A percentile compares a stretch with the other conserved stretches of the same genome.
Evolutionary conservation across 2,329 filamentous ascomycete species (phyloP).

Genomic region (Pseudogymnoascus sp.): DNA sequence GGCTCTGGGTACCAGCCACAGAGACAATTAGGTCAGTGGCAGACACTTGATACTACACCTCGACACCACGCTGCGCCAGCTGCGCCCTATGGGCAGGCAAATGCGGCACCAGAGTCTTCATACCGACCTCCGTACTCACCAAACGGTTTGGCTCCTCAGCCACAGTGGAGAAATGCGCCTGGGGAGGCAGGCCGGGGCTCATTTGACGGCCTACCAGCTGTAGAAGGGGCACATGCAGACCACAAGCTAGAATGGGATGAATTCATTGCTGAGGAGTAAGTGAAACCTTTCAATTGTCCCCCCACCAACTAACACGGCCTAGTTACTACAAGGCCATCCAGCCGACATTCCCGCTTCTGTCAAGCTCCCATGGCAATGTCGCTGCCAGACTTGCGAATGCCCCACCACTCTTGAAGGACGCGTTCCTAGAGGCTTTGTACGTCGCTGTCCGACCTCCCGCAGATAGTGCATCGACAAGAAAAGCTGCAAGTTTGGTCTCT

Average conservation of each 20-base stretch:
- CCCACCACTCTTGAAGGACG: constrained; percentile 50
- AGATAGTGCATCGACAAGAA: constrained; percentile 33
- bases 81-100: constrained; percentile 9
- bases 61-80: constrained; percentile 18
- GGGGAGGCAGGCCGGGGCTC: constrained; percentile 20
- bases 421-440: constrained; percentile 57
- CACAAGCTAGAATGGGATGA: constrained; percentile 39
- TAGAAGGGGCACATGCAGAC: constrained; percentile 22
- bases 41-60: constrained; percentile 17
- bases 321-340: constrained; percentile 61
- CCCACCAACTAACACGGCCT: constrained; percentile 18
- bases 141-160: constrained; percentile 23
- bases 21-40: constrained; percentile 20
- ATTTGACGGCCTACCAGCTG: constrained; percentile 22
- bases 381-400: constrained; percentile 50
- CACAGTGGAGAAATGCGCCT: constrained; percentile 28
- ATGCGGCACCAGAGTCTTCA: background rate
- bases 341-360: constrained; percentile 59
- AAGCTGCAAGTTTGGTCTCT: constrained; percentile 36
- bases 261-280: constrained; percentile 34
- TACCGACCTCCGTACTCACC: constrained; percentile 27
- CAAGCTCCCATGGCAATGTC: constrained; percentile 48
- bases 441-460: constrained; percentile 42
- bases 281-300: constrained; percentile 7
- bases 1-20: constrained; percentile 33